phyloP scores from a whole-genome alignment of 2,329 filamentous ascomycete species.

The Lomentospora prolificans region DNA sequence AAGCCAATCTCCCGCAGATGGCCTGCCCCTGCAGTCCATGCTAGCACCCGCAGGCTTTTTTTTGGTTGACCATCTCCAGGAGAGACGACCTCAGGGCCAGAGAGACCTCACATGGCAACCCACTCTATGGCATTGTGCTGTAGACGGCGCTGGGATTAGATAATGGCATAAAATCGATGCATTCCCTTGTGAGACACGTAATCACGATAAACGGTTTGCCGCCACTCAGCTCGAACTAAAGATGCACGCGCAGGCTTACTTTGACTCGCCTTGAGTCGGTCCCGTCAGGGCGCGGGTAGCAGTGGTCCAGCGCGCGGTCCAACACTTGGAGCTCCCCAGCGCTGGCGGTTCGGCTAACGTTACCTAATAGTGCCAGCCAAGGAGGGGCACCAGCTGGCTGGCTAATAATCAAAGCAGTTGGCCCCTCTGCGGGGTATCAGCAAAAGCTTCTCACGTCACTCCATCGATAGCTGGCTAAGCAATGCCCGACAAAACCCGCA shows the following conservation, averaged over 20 bases:
- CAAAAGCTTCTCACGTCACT: not conserved
- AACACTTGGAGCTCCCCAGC: too few relatives aligned
- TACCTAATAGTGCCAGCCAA: not conserved
- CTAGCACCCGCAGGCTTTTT: not conserved
- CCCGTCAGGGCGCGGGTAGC: not conserved
- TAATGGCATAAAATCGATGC: too few relatives aligned
- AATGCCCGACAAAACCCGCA: not conserved
- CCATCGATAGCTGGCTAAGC: not conserved
- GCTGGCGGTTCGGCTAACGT: too few relatives aligned
- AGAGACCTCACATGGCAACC: too few relatives aligned
- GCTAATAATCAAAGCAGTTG: not conserved
- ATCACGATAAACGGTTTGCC: too few relatives aligned
- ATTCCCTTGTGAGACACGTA: too few relatives aligned
- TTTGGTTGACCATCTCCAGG: not conserved
- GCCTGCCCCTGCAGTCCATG: not conserved
- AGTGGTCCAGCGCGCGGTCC: not conserved
- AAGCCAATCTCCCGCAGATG: not conserved
- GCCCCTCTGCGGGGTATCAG: conserved; percentile 1
- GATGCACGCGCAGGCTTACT: not conserved
- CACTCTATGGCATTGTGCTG: too few relatives aligned
- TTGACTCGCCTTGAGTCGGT: not conserved
- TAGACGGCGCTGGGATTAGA: too few relatives aligned
- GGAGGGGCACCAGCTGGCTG: not conserved
- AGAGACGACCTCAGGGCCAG: not conserved
- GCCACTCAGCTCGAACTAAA: not conserved